Conservation (phyloP, 768 basidiomycete genomes). For the Rhodotorula diobovata region DNA sequence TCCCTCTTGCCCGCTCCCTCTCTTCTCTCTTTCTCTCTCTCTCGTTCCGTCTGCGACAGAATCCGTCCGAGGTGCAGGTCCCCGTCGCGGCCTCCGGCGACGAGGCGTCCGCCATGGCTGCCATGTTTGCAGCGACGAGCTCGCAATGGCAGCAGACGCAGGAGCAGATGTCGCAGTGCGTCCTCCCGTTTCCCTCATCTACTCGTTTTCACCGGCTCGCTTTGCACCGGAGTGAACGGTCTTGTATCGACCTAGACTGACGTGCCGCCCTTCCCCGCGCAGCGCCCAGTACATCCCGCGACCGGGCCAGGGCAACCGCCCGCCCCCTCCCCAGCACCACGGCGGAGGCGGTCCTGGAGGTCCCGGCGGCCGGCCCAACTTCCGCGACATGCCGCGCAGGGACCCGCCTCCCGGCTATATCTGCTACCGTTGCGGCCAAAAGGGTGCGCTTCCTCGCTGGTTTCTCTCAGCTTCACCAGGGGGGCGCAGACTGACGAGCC, state of each 20-base stretch:
- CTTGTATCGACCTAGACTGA: slow-evolving; percentile 48
- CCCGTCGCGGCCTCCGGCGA: slow-evolving; percentile 56
- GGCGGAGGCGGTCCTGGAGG: slow-evolving; percentile 47
- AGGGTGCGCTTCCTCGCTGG: slow-evolving; percentile 56
- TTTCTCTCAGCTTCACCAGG: background rate
- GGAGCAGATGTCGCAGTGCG: slow-evolving; percentile 99
- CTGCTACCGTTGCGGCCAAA: slow-evolving; percentile 96
- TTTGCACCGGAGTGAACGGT: too few species aligned
- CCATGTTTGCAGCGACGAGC: slow-evolving; percentile 91
- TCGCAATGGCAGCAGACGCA: slow-evolving; percentile 98
- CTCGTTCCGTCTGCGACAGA: background rate
- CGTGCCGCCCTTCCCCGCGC: background rate
- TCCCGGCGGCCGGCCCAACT: slow-evolving; percentile 49
- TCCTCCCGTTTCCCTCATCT: slow-evolving; percentile 44
- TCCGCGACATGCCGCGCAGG: slow-evolving; percentile 55
- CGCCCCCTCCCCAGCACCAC: slow-evolving; percentile 1
- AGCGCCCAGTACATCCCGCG: slow-evolving; percentile 31
- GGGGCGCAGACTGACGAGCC: background rate
- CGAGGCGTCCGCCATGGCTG: slow-evolving; percentile 92
- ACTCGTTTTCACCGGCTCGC: too few species aligned
- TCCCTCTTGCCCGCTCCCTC: background rate
- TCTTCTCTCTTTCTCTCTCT: background rate
- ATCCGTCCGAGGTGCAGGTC: slow-evolving; percentile 12
- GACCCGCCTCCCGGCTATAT: slow-evolving; percentile 93
- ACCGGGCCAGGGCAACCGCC: background rate